A percentile compares a stretch with the other conserved stretches of the same genome.
Evolutionary conservation across 352 stramenopile genomes (phyloP).

Genomic region (Pythium biforme): DNA sequence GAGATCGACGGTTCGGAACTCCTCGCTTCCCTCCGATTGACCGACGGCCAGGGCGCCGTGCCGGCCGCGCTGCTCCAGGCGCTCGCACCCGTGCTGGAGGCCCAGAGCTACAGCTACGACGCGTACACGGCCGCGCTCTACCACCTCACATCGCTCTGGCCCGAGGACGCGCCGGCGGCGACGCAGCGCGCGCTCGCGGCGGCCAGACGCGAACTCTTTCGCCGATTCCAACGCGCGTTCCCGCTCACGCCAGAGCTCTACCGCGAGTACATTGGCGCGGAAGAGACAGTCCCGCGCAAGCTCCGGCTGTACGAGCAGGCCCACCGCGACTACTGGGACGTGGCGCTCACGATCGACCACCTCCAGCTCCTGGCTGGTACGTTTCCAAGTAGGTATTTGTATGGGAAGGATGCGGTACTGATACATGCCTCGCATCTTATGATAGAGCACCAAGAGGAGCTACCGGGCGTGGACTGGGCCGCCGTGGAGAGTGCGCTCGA

Average conservation of each 20-base stretch:
- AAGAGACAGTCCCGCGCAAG: slow-evolving; percentile 18
- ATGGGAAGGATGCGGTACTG: too few relatives aligned
- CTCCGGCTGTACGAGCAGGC: slow-evolving; percentile 44
- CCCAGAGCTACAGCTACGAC: slow-evolving; percentile 22
- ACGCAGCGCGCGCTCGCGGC: slow-evolving; percentile 26
- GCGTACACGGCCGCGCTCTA: slow-evolving; percentile 26
- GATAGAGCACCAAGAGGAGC: slow-evolving; percentile 12
- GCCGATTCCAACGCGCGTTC: slow-evolving; percentile 49
- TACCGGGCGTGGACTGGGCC: slow-evolving; percentile 3
- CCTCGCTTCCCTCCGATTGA: slow-evolving; percentile 6
- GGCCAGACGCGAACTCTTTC: slow-evolving; percentile 38
- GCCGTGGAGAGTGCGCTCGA: slow-evolving; percentile 35
- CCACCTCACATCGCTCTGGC: slow-evolving; percentile 24
- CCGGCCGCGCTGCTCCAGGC: slow-evolving; percentile 10
- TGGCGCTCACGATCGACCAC: slow-evolving; percentile 41
- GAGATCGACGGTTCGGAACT: slow-evolving; percentile 16
- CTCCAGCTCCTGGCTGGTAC: slow-evolving; percentile 39
- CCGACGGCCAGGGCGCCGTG: background rate
- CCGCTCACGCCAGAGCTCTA: slow-evolving; percentile 62
- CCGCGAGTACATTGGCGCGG: slow-evolving; percentile 48
- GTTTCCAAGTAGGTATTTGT: too few relatives aligned
- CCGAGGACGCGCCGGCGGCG: slow-evolving; percentile 11
- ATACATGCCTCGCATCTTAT: background rate
- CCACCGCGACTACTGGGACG: slow-evolving; percentile 53
- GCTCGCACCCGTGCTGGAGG: slow-evolving; percentile 14